Conservation (phyloP, 148 eudicot genomes). For the Vaccinium corymbosum region DNA sequence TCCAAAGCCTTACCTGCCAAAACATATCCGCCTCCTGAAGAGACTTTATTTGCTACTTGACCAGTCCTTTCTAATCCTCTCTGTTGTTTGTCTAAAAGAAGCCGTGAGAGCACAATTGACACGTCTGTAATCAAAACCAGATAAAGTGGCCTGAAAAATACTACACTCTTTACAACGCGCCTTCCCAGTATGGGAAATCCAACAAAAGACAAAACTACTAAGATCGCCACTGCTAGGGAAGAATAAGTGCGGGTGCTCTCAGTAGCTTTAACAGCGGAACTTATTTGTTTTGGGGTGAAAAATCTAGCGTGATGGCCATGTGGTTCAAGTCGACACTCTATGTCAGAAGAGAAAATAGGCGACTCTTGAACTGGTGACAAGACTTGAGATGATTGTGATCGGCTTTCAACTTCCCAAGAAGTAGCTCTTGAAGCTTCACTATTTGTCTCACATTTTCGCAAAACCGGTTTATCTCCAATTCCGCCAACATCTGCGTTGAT, state of each 20-base stretch:
- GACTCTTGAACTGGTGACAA: slow-evolving; percentile 26
- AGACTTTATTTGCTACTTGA: slow-evolving; percentile 19
- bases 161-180: slow-evolving; percentile 32
- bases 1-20: slow-evolving; percentile 62
- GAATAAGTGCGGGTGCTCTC: slow-evolving; percentile 50
- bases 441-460: slow-evolving; percentile 23
- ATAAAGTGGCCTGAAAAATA: slow-evolving; percentile 62
- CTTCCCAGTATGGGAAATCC: slow-evolving; percentile 65
- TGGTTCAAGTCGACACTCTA: slow-evolving; percentile 21
- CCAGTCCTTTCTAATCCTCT: slow-evolving; percentile 21
- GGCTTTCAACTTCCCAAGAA: slow-evolving; percentile 21
- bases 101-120: slow-evolving; percentile 43
- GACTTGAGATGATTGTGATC: slow-evolving; percentile 28
- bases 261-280: slow-evolving; percentile 48
- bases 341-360: slow-evolving; percentile 15
- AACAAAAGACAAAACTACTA: slow-evolving; percentile 53
- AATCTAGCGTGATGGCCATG: slow-evolving; percentile 19
- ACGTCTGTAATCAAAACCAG: slow-evolving; percentile 60
- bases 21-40: slow-evolving; percentile 37
- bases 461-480: slow-evolving; percentile 26
- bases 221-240: slow-evolving; percentile 49
- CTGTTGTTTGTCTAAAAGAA: slow-evolving; percentile 39
- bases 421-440: slow-evolving; percentile 31
- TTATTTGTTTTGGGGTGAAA: slow-evolving; percentile 44
- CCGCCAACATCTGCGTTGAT: slow-evolving; percentile 18